Conservation (phyloP, 805 yeast species). For the Pichia ethanolica region DNA sequence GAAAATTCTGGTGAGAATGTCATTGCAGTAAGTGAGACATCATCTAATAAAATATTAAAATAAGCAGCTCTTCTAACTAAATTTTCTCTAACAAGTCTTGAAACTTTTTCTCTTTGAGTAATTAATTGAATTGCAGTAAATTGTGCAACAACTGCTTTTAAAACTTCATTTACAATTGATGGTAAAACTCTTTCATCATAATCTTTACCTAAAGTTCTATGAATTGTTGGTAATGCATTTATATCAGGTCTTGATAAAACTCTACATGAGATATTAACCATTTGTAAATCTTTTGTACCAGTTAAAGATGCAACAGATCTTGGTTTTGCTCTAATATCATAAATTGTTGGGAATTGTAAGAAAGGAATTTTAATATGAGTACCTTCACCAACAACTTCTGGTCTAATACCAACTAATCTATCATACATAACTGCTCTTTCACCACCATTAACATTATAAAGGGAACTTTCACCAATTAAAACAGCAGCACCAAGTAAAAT, state of each 20-base stretch:
- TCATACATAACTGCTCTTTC: constrained; percentile 94
- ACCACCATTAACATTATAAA: constrained; percentile 95
- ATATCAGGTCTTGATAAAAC: constrained; percentile 88
- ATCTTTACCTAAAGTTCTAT: constrained; percentile 87
- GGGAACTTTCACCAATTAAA: constrained; percentile 43
- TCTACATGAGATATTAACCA: constrained; percentile 99
- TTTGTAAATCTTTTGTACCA: constrained; percentile 96
- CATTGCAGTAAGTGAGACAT: constrained; percentile 94
- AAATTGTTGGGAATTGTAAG: constrained; percentile 86
- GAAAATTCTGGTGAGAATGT: constrained; percentile 97
- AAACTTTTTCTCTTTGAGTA: constrained; percentile 97
- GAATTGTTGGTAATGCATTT: constrained; percentile 70
- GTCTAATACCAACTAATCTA: constrained; percentile 76
- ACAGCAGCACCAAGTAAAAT: constrained; percentile 53
- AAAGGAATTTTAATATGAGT: constrained; percentile 93
- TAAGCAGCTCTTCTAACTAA: constrained; percentile 84
- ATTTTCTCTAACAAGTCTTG: constrained; percentile 83
- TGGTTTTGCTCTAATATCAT: constrained; percentile 95
- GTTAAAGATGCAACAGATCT: constrained; percentile 93
- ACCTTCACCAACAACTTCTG: constrained; percentile 83
- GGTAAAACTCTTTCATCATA: constrained; percentile 97
- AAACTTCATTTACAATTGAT: constrained; percentile 92
- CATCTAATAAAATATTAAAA: constrained; percentile 84
- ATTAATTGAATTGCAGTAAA: constrained; percentile 96
- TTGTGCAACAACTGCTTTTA: constrained; percentile 95